Evolutionary conservation across 345 rosid genomes (phyloP), one percentile per base, ranked within the genome.

Genomic region (Murraya paniculata): DNA sequence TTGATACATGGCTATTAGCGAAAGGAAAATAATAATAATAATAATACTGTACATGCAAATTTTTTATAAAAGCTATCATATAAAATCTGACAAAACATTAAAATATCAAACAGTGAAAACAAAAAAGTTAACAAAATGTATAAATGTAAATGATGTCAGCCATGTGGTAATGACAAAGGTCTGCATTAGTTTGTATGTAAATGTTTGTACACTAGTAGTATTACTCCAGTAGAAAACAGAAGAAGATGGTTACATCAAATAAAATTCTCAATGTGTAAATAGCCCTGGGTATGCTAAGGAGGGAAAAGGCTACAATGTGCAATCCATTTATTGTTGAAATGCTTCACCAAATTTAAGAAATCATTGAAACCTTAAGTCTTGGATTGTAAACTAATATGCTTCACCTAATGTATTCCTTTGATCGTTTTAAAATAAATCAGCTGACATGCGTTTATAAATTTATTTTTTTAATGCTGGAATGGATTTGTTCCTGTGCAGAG

Each of bases 401-500:
- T 45, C 11, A 13, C 18, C 50, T 45, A 45, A 45, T 45, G 11
- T 11, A 45, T 45, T 45, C 50, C 18, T 45, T 45, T 16, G 18
- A 28, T 76, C 65, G 35, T 45, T 35, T 82, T 30, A 62, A 3
- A 69, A 8, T 61, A 38, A 67, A 50, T 62, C 41, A 10, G 71
- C n/a, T 41, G 25, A 45, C n/a, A 48, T 68, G 36, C 33, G 33
- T 19, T 24, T 45, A 27, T 61, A 30, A 33, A 35, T 45, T n/a
- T 69, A 3, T 30, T 9, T 74, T 28, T 33, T 73, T 62, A 24
- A 19, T 35, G 35, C 45, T 35, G 62, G 72, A 60, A 30, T 78
- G 80, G 48, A 28, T 45, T 77, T 78, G 68, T 74, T 82, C 72
- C 53, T 78, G 64, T 82, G 75, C 91, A 96, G 99, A 84, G 87